phyloP scores from a whole-genome alignment of 164 flowering plant genomes.

The Stephania cephalantha region DNA sequence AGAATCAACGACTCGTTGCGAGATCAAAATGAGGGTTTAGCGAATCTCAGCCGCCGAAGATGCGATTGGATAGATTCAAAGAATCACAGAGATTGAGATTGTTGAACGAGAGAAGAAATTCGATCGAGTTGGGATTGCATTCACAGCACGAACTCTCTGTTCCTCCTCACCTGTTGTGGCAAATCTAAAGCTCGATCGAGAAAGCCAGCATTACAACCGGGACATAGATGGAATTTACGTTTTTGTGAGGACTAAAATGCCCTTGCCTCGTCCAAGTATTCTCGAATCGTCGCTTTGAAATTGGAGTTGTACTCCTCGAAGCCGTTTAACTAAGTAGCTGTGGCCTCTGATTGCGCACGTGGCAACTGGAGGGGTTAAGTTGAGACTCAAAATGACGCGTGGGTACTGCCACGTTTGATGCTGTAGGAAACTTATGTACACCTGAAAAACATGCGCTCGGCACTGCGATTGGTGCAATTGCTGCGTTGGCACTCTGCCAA shows the following conservation, averaged over 20 bases:
- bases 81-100: conserved; percentile 8
- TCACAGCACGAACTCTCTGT: neutral
- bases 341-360: too few relatives aligned
- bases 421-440: neutral
- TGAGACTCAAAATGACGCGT: too few relatives aligned
- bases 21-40: conserved; percentile 4
- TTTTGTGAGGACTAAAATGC: neutral
- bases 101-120: neutral
- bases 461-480: neutral
- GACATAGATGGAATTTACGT: neutral
- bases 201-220: neutral
- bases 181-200: neutral
- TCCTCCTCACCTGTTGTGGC: neutral
- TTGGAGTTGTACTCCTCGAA: neutral
- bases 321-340: too few relatives aligned
- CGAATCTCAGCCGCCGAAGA: conserved; percentile 7
- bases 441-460: neutral
- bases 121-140: neutral
- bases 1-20: neutral
- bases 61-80: conserved; percentile 6
- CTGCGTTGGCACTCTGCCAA: neutral
- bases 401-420: neutral
- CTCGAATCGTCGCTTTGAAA: neutral
- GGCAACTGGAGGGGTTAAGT: too few relatives aligned
- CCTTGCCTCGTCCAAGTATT: neutral